Conservation (phyloP, 1,284 basidiomycete genomes). For the Blastosporella zonata region DNA sequence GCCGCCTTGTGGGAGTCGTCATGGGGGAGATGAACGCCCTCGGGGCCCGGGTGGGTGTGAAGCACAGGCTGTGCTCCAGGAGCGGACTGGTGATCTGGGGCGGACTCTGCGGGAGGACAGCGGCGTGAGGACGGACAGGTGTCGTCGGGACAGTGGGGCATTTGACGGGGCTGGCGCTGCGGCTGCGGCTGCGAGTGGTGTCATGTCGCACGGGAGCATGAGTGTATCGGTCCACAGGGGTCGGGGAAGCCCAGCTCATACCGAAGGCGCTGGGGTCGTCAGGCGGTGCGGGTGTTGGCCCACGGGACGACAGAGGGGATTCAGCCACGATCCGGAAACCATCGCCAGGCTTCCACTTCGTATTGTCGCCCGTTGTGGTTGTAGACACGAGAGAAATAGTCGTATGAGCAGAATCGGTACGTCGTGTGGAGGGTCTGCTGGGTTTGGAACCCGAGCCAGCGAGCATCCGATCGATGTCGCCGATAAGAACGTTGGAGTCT, state of each 20-base stretch:
- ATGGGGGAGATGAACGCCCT: neutral
- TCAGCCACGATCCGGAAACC: slow-evolving; percentile 31
- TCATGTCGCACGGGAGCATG: slow-evolving; percentile 11
- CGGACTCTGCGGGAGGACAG: slow-evolving; percentile 33
- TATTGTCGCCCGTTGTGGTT: slow-evolving; percentile 12
- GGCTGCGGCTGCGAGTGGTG: slow-evolving; percentile 16
- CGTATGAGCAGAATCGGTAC: slow-evolving; percentile 11
- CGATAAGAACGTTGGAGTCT: slow-evolving; percentile 22
- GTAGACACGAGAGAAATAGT: slow-evolving; percentile 11
- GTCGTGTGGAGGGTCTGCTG: slow-evolving; percentile 5
- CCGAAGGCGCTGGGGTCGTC: slow-evolving; percentile 7
- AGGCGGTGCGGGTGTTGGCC: slow-evolving; percentile 12
- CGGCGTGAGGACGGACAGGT: slow-evolving; percentile 13
- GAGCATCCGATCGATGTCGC: slow-evolving; percentile 11
- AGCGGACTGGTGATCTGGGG: slow-evolving; percentile 34
- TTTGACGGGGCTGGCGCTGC: slow-evolving; percentile 19
- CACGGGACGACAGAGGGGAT: slow-evolving; percentile 21
- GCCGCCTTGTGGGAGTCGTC: neutral
- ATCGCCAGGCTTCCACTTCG: slow-evolving; percentile 22
- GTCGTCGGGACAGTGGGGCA: neutral
- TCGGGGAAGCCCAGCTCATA: slow-evolving; percentile 12
- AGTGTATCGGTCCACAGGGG: slow-evolving; percentile 17
- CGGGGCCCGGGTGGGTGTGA: slow-evolving; percentile 25
- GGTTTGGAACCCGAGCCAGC: neutral
- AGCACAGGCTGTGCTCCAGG: slow-evolving; percentile 33